Evolutionary conservation across 371 early-diverging fungal species (phyloP).

Genomic region (Mucor mucedo): DNA sequence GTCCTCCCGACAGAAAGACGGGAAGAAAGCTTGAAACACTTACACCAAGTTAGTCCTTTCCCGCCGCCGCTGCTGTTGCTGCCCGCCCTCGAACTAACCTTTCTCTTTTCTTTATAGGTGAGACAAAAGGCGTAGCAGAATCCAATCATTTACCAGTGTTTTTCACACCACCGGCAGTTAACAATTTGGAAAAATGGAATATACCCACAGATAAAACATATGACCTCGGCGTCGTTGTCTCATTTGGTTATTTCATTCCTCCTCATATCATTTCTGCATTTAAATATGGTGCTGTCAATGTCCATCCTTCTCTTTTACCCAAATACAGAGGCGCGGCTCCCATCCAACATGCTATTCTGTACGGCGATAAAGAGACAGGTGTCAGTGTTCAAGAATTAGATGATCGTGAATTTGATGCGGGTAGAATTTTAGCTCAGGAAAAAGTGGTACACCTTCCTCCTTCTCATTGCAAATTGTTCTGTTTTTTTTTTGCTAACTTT

Average conservation of each 20-base stretch:
- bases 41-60: constrained; percentile 35
- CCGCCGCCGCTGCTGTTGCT: too few species aligned
- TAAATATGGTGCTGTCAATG: constrained; percentile 77
- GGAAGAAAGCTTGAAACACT: constrained; percentile 49
- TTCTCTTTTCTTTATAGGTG: constrained; percentile 21
- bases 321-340: constrained; percentile 93
- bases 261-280: constrained; percentile 68
- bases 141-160: constrained; percentile 35
- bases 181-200: constrained; percentile 39
- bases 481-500: too few species aligned
- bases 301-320: constrained; percentile 90
- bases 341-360: constrained; percentile 84
- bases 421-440: constrained; percentile 78
- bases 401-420: constrained; percentile 82
- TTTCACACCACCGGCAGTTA: constrained; percentile 35
- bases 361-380: constrained; percentile 79
- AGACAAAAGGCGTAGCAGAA: constrained; percentile 48
- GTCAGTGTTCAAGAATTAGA: constrained; percentile 89
- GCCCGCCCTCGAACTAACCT: too few species aligned
- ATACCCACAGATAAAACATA: constrained; percentile 32
- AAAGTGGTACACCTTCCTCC: constrained; percentile 20
- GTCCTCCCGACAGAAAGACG: constrained; percentile 62
- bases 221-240: constrained; percentile 92
- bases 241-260: constrained; percentile 93
- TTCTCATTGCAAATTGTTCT: too few species aligned